Evolutionary conservation across 2,329 filamentous ascomycete genomes (phyloP).

Genomic region (Neophaeococcomyces mojaviensis): DNA sequence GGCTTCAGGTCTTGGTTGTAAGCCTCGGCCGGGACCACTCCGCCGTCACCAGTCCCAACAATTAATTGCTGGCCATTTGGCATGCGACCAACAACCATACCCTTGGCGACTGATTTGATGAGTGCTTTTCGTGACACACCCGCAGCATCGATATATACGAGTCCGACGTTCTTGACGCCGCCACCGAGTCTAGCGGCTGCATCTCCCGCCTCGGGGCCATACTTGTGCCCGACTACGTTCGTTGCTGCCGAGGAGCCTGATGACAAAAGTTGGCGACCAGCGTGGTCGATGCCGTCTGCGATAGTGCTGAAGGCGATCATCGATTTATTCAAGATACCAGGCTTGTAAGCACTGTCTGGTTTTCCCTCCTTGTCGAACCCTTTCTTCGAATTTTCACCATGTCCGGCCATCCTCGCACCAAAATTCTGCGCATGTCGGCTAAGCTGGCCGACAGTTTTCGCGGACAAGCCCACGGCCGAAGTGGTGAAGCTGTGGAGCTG

Average conservation of each 20-base stretch:
- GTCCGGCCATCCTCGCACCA: constrained; percentile 66
- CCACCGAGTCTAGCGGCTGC: constrained; percentile 69
- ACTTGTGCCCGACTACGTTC: constrained; percentile 80
- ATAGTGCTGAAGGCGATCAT: constrained; percentile 95
- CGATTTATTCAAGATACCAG: constrained; percentile 87
- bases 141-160: constrained; percentile 94
- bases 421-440: constrained; percentile 81
- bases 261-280: constrained; percentile 68
- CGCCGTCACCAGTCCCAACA: constrained; percentile 41
- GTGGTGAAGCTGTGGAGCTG: constrained; percentile 83
- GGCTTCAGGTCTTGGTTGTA: constrained; percentile 13
- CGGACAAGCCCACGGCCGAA: constrained; percentile 68
- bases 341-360: constrained; percentile 62
- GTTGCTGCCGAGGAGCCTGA: constrained; percentile 71
- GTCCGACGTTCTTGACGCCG: constrained; percentile 88
- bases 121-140: constrained; percentile 85
- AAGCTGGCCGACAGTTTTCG: constrained; percentile 80
- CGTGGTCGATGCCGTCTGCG: constrained; percentile 85
- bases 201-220: constrained; percentile 75
- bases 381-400: constrained; percentile 49
- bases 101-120: constrained; percentile 90
- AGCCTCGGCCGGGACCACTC: constrained; percentile 26
- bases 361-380: constrained; percentile 66
- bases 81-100: constrained; percentile 60
- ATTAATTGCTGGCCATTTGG: constrained; percentile 42